These are phyloP conservation scores for Tephrocybe sp. DNA, from an alignment of 768 basidiomycete genomes.

Conservation along the genomic window DNA sequence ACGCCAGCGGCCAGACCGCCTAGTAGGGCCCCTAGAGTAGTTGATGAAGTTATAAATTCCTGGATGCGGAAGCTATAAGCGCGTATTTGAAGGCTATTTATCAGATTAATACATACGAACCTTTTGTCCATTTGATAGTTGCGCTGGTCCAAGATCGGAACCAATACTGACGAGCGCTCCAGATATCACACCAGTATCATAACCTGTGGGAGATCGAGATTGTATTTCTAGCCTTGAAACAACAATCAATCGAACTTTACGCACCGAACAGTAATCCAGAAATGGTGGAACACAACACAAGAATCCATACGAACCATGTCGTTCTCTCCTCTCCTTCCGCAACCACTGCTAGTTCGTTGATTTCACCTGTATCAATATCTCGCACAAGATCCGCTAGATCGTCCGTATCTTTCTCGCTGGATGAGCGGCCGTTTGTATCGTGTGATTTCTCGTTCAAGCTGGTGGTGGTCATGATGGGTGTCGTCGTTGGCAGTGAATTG, in stretches of 20 bases:
- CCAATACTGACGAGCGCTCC: slow-evolving; percentile 78
- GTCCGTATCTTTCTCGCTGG: slow-evolving; percentile 8
- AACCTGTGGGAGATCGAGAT: slow-evolving; percentile 40
- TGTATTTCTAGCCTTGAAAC: not conserved
- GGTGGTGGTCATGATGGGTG: slow-evolving; percentile 11
- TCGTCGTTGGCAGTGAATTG: not conserved
- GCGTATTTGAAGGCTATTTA: too few relatives aligned
- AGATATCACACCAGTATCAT: slow-evolving; percentile 80
- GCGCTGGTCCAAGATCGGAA: slow-evolving; percentile 56
- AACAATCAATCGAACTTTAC: slow-evolving; percentile 18
- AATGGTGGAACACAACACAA: slow-evolving; percentile 72
- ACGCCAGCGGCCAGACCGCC: slow-evolving; percentile 72
- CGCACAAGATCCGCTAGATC: slow-evolving; percentile 18
- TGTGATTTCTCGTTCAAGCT: slow-evolving; percentile 17
- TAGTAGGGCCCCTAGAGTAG: slow-evolving; percentile 73
- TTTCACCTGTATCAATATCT: slow-evolving; percentile 45
- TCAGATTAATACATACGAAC: slow-evolving; percentile 36
- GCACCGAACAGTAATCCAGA: slow-evolving; percentile 74
- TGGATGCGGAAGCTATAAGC: too few relatives aligned
- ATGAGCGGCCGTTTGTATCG: not conserved
- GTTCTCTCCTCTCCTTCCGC: slow-evolving; percentile 65
- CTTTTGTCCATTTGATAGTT: slow-evolving; percentile 62
- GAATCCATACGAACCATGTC: slow-evolving; percentile 75
- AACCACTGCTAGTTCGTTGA: slow-evolving; percentile 56
- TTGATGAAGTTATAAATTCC: slow-evolving; percentile 81